phyloP scores from a whole-genome alignment of 352 stramenopile species.

The Pythium sukuiense region DNA sequence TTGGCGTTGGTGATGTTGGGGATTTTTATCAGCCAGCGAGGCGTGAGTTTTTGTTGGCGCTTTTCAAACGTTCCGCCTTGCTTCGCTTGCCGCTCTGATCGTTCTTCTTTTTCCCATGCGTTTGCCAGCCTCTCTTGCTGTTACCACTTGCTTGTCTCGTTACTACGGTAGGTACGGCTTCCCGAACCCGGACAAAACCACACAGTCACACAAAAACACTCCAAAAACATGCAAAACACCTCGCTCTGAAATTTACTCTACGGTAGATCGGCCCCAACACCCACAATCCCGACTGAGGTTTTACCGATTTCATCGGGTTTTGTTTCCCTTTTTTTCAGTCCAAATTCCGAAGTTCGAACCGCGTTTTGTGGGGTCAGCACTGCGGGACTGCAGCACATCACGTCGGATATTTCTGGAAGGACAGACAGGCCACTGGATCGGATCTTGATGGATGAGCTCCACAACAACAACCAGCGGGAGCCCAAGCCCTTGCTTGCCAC shows the following conservation, averaged over 20 bases:
- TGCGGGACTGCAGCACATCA: not conserved
- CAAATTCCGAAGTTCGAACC: not conserved
- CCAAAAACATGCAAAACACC: not conserved
- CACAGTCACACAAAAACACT: slow-evolving; percentile 7
- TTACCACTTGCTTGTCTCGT: slow-evolving; percentile 13
- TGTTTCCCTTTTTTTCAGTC: not conserved
- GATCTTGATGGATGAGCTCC: not conserved
- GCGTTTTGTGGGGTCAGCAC: slow-evolving; percentile 2
- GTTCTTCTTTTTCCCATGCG: slow-evolving; percentile 18
- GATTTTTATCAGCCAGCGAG: not conserved
- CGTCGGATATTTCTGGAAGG: slow-evolving; percentile 3
- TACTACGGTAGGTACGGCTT: slow-evolving; percentile 4
- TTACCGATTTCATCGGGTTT: slow-evolving; percentile 14
- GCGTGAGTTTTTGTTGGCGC: slow-evolving; percentile 14
- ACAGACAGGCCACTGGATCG: not conserved
- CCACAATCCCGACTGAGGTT: slow-evolving; percentile 8
- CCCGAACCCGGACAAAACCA: slow-evolving; percentile 5
- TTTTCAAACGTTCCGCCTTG: slow-evolving; percentile 20
- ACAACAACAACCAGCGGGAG: not conserved
- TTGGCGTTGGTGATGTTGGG: not conserved
- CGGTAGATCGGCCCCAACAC: not conserved
- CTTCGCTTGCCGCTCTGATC: slow-evolving; percentile 9
- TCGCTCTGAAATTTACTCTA: not conserved
- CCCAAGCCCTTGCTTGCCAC: slow-evolving; percentile 6
- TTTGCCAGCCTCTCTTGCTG: not conserved